Evolutionary conservation across 805 yeast species (phyloP), one percentile per base, ranked within the genome.

Genomic region (Saccharomycopsis sp.): DNA sequence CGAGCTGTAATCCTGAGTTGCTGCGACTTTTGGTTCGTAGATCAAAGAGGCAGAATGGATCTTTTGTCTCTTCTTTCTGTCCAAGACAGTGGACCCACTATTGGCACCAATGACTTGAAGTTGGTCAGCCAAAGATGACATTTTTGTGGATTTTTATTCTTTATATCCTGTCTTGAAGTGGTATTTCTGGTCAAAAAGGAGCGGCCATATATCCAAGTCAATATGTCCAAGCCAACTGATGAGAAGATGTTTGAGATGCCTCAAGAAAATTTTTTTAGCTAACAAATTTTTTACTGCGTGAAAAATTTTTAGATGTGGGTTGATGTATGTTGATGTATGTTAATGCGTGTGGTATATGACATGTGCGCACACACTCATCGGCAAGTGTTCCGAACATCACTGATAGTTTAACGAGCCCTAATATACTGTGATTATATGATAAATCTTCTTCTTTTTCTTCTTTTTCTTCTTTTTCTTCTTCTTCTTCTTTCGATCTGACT

Each of bases 1-100:
- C 52, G 86, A 78, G 65, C 91, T 97, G 67, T 82, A 92, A 70
- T 94, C 99, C 74, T 94, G 98, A 41, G 92, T 81, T n/a, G 96
- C 89, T 17, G 99, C 99, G 61, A 83, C 84, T 66, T 86, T 84
- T 8, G 97, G 79, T 50, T 89, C 96, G 70, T 86, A 92, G 25
- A 94, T 80, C 63, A 94, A 81, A 53, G 99, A 94, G 47, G 89
- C 85, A 44, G 96, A 84, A 69, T 94, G 99, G 59, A 91, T 75
- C 71, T 87, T 88, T 62, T 91, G 89, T 70, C 97, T 79, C 65
- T 82, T 79, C 72, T 91, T 91, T 70, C 97, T 82, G 69, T 93
- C 97, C 63, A 87, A 76, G 1, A 91, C 90, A 56, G 88, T 82
- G 41, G 93, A 82, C 53, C 86, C 83, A 56, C 82, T 83, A 60